These are phyloP conservation scores for Cyclostephanos invisitatus DNA, from an alignment of 108 stramenopile genomes.

Conservation along the genomic window DNA sequence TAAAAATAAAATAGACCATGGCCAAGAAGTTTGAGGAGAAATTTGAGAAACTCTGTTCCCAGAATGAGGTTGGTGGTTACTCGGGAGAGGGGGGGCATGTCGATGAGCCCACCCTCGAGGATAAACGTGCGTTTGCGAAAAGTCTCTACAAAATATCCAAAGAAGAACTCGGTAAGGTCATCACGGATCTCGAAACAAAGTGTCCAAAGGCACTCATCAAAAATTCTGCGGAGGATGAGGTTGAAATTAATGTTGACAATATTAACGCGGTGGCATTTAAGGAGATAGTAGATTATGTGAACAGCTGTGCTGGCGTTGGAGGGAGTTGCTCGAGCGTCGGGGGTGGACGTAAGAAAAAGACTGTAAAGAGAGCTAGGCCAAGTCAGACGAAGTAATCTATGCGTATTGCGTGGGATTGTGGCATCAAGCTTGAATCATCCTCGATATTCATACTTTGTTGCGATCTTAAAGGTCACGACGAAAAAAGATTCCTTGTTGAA, in stretches of 20 bases:
- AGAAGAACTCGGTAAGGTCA: constrained; percentile 87
- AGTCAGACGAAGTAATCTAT: neutral
- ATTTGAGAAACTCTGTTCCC: constrained; percentile 52
- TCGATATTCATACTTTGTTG: neutral
- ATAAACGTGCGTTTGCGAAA: constrained; percentile 84
- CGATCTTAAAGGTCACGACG: neutral
- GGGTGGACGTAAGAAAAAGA: constrained; percentile 52
- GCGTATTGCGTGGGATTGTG: neutral
- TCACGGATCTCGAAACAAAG: constrained; percentile 87
- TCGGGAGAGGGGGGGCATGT: neutral
- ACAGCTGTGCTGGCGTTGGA: constrained; percentile 21
- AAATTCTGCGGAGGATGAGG: constrained; percentile 87
- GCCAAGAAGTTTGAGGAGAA: constrained; percentile 84
- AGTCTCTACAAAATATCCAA: constrained; percentile 85
- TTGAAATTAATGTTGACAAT: constrained; percentile 94
- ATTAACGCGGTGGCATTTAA: constrained; percentile 76
- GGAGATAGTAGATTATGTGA: constrained; percentile 70
- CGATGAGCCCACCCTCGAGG: constrained; percentile 73
- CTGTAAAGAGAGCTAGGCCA: constrained; percentile 2
- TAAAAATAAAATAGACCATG: constrained; percentile 39
- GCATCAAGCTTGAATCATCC: neutral
- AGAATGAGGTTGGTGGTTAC: constrained; percentile 26
- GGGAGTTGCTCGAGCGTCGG: constrained; percentile 32
- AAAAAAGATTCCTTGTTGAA: neutral
- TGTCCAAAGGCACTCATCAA: constrained; percentile 87